Conservation (phyloP, 139 green algal species). For the Mychonastes homosphaera region DNA sequence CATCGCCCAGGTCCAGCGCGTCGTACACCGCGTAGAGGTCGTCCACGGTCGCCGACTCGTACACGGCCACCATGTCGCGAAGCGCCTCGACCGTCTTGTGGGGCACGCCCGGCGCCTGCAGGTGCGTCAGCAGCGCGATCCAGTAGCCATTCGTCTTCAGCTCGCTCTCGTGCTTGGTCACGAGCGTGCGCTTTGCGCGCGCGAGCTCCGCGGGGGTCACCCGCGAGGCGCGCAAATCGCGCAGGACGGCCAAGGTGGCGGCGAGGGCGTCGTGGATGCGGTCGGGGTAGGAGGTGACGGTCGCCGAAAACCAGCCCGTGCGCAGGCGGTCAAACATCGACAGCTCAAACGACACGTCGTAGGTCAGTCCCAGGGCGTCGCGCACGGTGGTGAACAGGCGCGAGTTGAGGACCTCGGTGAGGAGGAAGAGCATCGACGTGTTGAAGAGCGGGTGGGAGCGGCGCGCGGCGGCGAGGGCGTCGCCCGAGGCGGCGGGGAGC, state of each 20-base stretch:
- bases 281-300: conserved; percentile 84
- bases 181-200: conserved; percentile 17
- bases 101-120: conserved; percentile 43
- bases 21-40: conserved; percentile 81
- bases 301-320: conserved; percentile 73
- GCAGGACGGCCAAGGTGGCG: conserved; percentile 67
- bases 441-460: conserved; percentile 2
- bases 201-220: conserved; percentile 66
- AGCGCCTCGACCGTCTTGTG: conserved; percentile 77
- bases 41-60: conserved; percentile 67
- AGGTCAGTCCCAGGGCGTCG: conserved; percentile 93
- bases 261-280: conserved; percentile 91
- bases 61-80: conserved; percentile 75
- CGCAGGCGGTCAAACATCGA: conserved; percentile 42
- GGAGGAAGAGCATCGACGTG: conserved; percentile 43
- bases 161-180: conserved; percentile 82
- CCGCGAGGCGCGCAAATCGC: conserved; percentile 42
- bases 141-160: conserved; percentile 90
- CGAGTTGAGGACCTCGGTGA: conserved; percentile 90
- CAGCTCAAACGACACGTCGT: conserved; percentile 96
- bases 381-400: conserved; percentile 93
- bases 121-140: conserved; percentile 74
- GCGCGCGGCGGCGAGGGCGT: conserved; percentile 10
- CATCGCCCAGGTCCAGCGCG: conserved; percentile 62
- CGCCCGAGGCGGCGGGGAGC: no score